Base-by-base conservation (phyloP, 2,329 filamentous ascomycete genomes). In the Alternaria solani region DNA sequence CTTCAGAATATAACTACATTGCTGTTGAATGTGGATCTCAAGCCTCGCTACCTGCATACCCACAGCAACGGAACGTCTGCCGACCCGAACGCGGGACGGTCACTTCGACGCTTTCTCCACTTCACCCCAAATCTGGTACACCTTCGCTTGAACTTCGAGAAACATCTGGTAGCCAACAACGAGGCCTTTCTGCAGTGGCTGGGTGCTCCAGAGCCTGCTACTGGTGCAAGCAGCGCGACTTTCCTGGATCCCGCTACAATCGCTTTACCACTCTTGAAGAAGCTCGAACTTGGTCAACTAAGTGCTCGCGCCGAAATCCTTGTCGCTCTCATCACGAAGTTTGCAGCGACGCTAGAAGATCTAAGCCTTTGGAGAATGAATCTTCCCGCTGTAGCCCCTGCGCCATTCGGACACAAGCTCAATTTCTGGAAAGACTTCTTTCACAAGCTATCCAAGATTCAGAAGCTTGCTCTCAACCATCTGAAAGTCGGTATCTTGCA, bases 91-190 rank as follows among this genome's bases (percentile, higher is more conserved):
- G 7, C 63, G 6, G 51, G 63, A 62, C 68, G 67, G 38, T 70
- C 72, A 36, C 65, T 63, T 58, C 73, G 56, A 52, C 61, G 63
- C 16, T 85, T 86, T 49, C 71, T 87, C 5, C 67, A 69, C 1
- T 72, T 72, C 28, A 71, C 79, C 1, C 61, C 73, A 4, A 83
- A 84, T 18, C 61, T 89, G 6, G 79, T 79, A 30, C 82, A 86
- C 65, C 76, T 89, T 5, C 81, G 87, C 3, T 68, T 88, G 43
- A 88, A 88, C 65, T 83, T 85, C 30, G 60, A 64, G 25, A 69
- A 65, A 42, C 51, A 54, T 4, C 18, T 56, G 5, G 55, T 67
- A 3, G 55, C 70, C 2, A 63, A 71, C 0, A 66, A 68, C 11
- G 57, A 53, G 16, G 65, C 71, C 1, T 64, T 86, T 11, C 57